Evolutionary conservation across 2,329 filamentous ascomycete species (phyloP).

Genomic region (Aspergillus sp.): DNA sequence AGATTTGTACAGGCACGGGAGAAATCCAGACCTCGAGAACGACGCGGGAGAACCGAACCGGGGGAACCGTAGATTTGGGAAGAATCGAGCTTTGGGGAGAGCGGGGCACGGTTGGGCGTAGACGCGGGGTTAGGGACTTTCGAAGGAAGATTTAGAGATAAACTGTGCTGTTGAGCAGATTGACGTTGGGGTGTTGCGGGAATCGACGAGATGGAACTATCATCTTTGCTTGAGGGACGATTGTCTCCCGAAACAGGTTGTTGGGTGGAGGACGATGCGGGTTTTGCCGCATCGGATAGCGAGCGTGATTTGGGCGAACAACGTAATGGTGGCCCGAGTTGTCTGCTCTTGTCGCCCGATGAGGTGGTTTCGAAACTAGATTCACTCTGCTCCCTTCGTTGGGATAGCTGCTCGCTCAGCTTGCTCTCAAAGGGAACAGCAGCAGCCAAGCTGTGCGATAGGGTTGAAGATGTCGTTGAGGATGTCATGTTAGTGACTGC

Average conservation of each 20-base stretch:
- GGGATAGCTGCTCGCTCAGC: constrained; percentile 32
- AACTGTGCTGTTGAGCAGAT: constrained; percentile 57
- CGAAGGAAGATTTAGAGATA: constrained; percentile 67
- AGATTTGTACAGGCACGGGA: constrained; percentile 88
- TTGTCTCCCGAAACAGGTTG: constrained; percentile 55
- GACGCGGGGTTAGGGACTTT: constrained; percentile 45
- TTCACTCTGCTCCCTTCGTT: constrained; percentile 16
- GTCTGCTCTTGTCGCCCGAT: constrained; percentile 6
- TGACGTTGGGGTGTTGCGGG: constrained; percentile 72
- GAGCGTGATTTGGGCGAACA: constrained; percentile 54
- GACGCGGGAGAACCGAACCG: constrained; percentile 79
- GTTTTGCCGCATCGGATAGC: constrained; percentile 61
- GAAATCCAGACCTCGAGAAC: constrained; percentile 88
- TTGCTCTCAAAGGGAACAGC: constrained; percentile 28
- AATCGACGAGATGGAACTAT: constrained; percentile 50
- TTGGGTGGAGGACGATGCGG: constrained; percentile 46
- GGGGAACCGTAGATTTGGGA: constrained; percentile 82
- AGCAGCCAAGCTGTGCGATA: constrained; percentile 16
- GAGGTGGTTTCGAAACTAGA: constrained; percentile 7
- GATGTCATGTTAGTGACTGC: constrained; percentile 14
- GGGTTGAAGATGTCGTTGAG: constrained; percentile 13
- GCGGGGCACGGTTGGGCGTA: constrained; percentile 57
- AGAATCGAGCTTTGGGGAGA: constrained; percentile 82
- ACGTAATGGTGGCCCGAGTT: constrained; percentile 20
- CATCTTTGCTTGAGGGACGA: constrained; percentile 60